Base-by-base conservation (phyloP, 352 stramenopile species). In the Phytopythium montanum region DNA sequence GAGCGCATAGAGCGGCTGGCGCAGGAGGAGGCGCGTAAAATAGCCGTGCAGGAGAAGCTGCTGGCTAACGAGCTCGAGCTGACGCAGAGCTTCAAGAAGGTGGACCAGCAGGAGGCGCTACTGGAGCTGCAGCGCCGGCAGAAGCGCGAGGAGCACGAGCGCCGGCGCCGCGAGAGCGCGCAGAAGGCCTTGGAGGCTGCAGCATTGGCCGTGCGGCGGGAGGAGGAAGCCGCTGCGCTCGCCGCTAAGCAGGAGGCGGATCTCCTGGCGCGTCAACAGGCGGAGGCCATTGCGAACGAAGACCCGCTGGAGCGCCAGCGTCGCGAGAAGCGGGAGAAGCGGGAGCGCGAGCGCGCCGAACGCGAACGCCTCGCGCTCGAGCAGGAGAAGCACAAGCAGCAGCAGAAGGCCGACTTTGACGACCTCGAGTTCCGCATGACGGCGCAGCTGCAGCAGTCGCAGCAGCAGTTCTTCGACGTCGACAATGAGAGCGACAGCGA, bases 141-240 rank as follows among this genome's bases (percentile, higher is more conserved):
- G 55, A 92, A 92, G 62, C 80, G 83, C 41, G 76, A 90, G 54
- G 62, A 90, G 56, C 83, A 90, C 49, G 79, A 85, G 49, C 79
- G 75, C 14, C 69, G 84, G 50, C 79, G 79, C 21, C 54, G 63
- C 5, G 73, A 83, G 61, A 73, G 66, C 18, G 71, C 87, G 50
- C 66, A 76, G 41, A 62, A 73, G 28, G 45, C 87, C 52, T 56
- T 51, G 10, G 61, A 76, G 25, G 26, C 60, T 33, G 70, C 76
- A 25, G 42, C 68, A 34, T 59, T 61, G 4, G 14, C n/a, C 13
- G 41, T 31, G 31, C 5, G n/a, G 34, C 46, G 48, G 21, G 55
- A 53, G 42, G 46, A 33, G 13, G 55, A 60, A 4, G 38, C 55
- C 2, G 57, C 51, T n/a, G 36, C 46, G 34, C 59, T 57, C n/a